Base-by-base conservation (phyloP, 2,329 filamentous ascomycete species). In the Sarocladium oryzae region DNA sequence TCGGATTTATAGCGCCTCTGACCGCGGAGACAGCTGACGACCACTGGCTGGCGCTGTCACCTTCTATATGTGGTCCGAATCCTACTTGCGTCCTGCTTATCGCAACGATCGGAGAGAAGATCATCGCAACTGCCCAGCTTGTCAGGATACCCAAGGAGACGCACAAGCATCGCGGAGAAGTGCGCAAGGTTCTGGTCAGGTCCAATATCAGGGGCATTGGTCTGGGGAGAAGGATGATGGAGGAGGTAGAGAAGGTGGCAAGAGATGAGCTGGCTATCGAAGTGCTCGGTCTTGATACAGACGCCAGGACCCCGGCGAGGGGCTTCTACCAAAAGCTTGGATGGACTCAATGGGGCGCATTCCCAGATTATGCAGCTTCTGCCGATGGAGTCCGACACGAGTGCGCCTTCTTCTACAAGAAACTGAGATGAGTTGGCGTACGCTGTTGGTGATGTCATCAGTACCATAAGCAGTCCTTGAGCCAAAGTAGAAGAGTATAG, bases 1-100 rank as follows among this genome's bases (percentile, higher is more conserved):
- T 65, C 48, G 59, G 58, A 33, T 64, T 64, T 51, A 56, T 61
- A 13, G 60, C 61, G 6, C 62, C 62, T 8, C 50, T 63, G 1
- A 55, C 60, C 5, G 60, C 60, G 15, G 50, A 52, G 30, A 53
- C 50, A 4, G 58, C 62, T 3, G 51, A 37, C 30, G 45, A 41
- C 3, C 60, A 59, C 53, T 64, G 60, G 62, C 24, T 20, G 7
- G 11, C 26, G n/a, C 24, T 48, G 7, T 33, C 43, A 4, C n/a
- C 20, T 13, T 33, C 43, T 3, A 48, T 48, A 24, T 18, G 26
- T n/a, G 43, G 43, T 11, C 11, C 24, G 3, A 20, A 30, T 20
- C 4, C 43, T 5, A 51, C 36, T 2, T 40, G 53, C 10, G 49
- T 61, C n/a, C 48, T 56, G 5, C 52, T 9, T 50, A 24, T 37